phyloP scores from a whole-genome alignment of 768 basidiomycete species.

The Leccinum uliginosum region DNA sequence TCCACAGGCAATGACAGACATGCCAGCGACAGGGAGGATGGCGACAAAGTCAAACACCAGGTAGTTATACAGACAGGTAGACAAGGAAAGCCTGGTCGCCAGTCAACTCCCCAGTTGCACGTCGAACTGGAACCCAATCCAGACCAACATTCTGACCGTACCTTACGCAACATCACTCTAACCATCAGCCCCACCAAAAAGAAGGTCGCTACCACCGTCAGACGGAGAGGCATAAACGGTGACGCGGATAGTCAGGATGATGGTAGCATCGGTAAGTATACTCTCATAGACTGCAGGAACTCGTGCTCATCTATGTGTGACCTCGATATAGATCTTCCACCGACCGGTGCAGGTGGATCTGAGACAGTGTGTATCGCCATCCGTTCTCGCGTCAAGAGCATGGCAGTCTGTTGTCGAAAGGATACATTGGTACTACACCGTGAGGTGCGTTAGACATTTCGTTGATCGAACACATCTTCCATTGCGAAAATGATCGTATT shows the following conservation, averaged over 20 bases:
- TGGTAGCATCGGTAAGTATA: neutral
- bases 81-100: no score
- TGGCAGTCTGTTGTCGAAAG: neutral
- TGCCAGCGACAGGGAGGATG: no score
- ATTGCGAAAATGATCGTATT: neutral
- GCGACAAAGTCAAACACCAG: no score
- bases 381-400: neutral
- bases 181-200: neutral
- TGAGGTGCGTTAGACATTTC: neutral
- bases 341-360: no score
- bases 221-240: no score
- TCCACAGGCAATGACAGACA: no score
- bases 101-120: neutral
- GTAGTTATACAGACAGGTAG: no score
- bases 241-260: no score
- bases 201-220: neutral
- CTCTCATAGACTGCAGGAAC: no score
- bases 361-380: neutral
- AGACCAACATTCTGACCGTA: neutral
- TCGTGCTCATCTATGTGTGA: no score
- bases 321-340: no score
- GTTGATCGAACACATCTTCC: no score
- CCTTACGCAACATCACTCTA: neutral
- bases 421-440: neutral
- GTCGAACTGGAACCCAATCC: neutral